Evolutionary conservation across 805 yeast species (phyloP).

Genomic region (Deakozyma indianensis): DNA sequence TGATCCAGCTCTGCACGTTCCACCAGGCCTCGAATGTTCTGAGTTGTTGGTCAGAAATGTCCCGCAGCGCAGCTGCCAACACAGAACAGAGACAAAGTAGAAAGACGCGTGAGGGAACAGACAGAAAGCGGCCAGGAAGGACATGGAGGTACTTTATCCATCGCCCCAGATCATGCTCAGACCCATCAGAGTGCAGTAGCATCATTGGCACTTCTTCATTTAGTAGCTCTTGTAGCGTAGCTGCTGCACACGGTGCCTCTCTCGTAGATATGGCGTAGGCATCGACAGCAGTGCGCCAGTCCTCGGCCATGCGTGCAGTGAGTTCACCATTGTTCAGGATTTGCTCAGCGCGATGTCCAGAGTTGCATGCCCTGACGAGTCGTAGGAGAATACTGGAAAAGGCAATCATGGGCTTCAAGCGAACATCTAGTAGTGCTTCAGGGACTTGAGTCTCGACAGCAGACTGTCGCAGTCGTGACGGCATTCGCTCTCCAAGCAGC

Average conservation of each 20-base stretch:
- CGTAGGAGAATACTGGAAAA: constrained; percentile 41
- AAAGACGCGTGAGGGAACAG: constrained; percentile 41
- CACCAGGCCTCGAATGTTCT: constrained; percentile 62
- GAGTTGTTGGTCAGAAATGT: constrained; percentile 34
- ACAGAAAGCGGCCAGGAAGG: constrained; percentile 34
- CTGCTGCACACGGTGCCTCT: constrained; percentile 34
- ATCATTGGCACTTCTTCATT: constrained; percentile 17
- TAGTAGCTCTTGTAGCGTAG: constrained; percentile 13
- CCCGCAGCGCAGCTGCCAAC: constrained; percentile 7
- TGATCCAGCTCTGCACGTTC: constrained; percentile 62
- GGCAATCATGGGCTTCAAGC: constrained; percentile 36
- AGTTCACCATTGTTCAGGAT: constrained; percentile 31
- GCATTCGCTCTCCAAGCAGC: constrained; percentile 34
- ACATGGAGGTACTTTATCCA: constrained; percentile 27
- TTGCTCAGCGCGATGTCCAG: constrained; percentile 35
- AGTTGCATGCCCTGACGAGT: constrained; percentile 38
- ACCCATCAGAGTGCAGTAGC: constrained; percentile 6
- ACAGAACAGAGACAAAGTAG: constrained; percentile 38
- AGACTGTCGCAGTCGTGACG: constrained; percentile 21
- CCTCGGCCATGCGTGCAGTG: constrained; percentile 35
- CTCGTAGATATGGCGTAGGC: constrained; percentile 29
- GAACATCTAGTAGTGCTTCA: constrained; percentile 33
- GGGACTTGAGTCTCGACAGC: constrained; percentile 28
- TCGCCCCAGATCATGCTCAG: constrained; percentile 8
- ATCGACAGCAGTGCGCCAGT: constrained; percentile 41